Base-by-base conservation (phyloP, 139 green algal genomes). In the Coelastrella sp. region DNA sequence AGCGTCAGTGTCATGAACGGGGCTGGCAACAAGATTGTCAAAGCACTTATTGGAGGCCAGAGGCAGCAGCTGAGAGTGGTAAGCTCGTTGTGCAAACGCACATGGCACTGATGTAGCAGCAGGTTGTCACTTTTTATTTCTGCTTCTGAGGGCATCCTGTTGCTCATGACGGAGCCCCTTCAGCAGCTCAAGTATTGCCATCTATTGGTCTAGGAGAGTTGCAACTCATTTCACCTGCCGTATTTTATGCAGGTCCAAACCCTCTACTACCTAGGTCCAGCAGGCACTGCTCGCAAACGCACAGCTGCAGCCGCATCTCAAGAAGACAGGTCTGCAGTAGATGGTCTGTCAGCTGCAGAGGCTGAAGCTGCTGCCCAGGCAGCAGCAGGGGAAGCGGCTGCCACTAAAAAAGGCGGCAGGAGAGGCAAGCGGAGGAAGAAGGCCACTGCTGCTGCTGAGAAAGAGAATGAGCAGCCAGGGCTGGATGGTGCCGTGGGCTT, bases 1-100 rank as follows among this genome's bases (percentile, higher is more conserved):
- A 89, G 89, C n/a, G 91, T 94, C 14, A 89, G 82, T 9, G 87
- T 97, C 15, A 24, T 92, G n/a, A 96, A 90, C 70, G 91, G 90
- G 4, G 57, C 59, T 1, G 89, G 91, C 4, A 78, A 87, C 63
- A 82, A 80, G 59, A 22, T 96, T 59, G 91, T 88, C 56, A 87
- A 85, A 56, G 72, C 78, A 0, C 27, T 88, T 5, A 74, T 93
- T 24, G 89, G 11, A 66, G 95, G 94, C 7, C 82, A 96, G 82
- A 92, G 93, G 70, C 70, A 91, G 24, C 60, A 80, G 35, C 85
- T 97, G 11, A 87, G 87, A 7, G 92, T 97, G 20, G 87, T 90
- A 60, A 84, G 85, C 9, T 20, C 8, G 68, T 15, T 17, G 6
- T 12, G 35, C 9, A 49, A 49, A 49, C 35, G 35, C 35, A 49